Base-by-base conservation (phyloP, 441 rosid species). In the Arabidopsis hybrid region DNA sequence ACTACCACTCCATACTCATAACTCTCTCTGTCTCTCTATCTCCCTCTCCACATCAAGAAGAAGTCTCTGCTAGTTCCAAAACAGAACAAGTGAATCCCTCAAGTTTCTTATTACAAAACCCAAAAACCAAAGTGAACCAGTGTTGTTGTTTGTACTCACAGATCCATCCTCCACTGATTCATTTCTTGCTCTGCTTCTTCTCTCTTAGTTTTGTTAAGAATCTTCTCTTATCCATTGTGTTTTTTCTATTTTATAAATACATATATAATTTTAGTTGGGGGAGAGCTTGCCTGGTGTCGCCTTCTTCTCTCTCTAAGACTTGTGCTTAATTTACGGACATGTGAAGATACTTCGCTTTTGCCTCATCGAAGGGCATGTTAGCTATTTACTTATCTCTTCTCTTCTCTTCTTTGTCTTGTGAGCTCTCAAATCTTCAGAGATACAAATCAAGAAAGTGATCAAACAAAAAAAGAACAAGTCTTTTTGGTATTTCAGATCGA, bases 301-400 rank as follows among this genome's bases (percentile, higher is more conserved):
- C 67, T 71, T 65, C 79, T 72, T 66, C 72, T 72, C 65, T 74
- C 63, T 65, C 45, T 70, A 55, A 60, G 46, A 70, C 60, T 71
- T 65, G 60, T 66, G 72, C 76, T 43, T 69, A 73, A 71, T 68
- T 55, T 34, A 72, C 79, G 74, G 74, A 60, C 89, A 85, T 80
- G 86, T 87, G 86, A 83, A 77, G 81, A 76, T 84, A 76, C 78
- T 74, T 59, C 73, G 64, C 74, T 79, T 83, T 70, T 79, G 81
- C 85, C 75, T 71, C 81, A 73, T 72, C 74, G 26, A 47, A 62
- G 71, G 77, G 52, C 74, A 66, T 80, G 81, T 73, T 70, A 79
- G 26, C 26, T 21, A 21, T 21, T 21, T 21, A 21, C 26, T 21
- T 21, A 21, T 21, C 26, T 21, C 26, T 21, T 56, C 80, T 80